Base-by-base conservation (phyloP, 208 protist species). In the Wallacemonas rigidus region DNA sequence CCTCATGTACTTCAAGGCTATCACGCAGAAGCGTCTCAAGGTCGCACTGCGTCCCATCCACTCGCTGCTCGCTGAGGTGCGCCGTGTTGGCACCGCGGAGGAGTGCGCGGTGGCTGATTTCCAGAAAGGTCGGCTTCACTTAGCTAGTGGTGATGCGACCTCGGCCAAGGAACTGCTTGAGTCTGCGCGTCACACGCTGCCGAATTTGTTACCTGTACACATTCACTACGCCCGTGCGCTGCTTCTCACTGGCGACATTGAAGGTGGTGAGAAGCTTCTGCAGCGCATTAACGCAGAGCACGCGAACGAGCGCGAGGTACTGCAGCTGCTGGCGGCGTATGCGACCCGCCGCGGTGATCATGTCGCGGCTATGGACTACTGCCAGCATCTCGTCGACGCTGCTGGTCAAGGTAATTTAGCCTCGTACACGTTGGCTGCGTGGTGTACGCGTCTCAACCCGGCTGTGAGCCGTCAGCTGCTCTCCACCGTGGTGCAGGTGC, bases 161-260 rank as follows among this genome's bases (percentile, higher is more conserved):
- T 81, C 58, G 14, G 92, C 92, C 15, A 75, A 83, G 62, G 68
- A 72, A 38, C 71, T 89, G 51, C 80, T 95, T 9, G 82, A 92
- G 71, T 70, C 88, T 1, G 82, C 89, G 2, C 77, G 92, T 67
- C 81, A 78, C 58, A 60, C 75, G 39, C 77, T 87, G 50, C 92
- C 92, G 7, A 82, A 87, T 15, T 75, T 94, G 38, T 67, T 94
- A 3, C 77, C 89, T 9, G 89, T 89, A 2, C 80, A 82, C 36
- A 82, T 96, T 60, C 89, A 96, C 78, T 90, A 90, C 67, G 87
- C 89, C 36, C 80, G 82, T 14, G 58, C 90, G 50, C 72, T 96
- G 45, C 68, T 93, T 51, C 64, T 85, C 70, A 76, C 76, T 5
- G 77, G 82, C 50, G 76, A 74, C 39, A 71, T 88, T 39, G 41